A percentile compares a stretch with the other conserved stretches of the same genome.
Evolutionary conservation across 768 basidiomycete species (phyloP).

Genomic region (Boletus rubescentipes): DNA sequence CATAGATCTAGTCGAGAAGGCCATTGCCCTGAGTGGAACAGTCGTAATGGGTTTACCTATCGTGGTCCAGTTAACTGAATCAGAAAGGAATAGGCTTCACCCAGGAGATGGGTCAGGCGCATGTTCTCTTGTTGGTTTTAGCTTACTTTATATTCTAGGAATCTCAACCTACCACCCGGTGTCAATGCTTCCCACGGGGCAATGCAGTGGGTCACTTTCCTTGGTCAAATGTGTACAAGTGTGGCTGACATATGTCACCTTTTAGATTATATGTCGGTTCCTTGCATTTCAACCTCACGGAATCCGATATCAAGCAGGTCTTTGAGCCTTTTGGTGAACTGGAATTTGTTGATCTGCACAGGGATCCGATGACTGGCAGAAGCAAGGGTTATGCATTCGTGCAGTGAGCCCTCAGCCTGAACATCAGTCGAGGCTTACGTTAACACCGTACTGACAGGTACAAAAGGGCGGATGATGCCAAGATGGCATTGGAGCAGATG

Average conservation of each 20-base stretch:
- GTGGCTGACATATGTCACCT: constrained; percentile 7
- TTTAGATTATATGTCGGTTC: constrained; percentile 93
- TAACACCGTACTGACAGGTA: constrained; percentile 51
- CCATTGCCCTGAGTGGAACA: constrained; percentile 86
- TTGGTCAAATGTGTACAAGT: constrained; percentile 13
- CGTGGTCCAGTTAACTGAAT: constrained; percentile 94
- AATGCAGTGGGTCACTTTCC: constrained; percentile 67
- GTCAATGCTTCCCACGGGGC: constrained; percentile 77
- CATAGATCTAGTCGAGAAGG: constrained; percentile 89
- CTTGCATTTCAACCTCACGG: constrained; percentile 93
- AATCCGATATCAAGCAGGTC: constrained; percentile 97
- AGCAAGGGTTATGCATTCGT: constrained; percentile 99
- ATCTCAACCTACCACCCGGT: constrained; percentile 81
- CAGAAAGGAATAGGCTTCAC: constrained; percentile 89
- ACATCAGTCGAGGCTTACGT: background rate
- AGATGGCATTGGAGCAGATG: constrained; percentile 98
- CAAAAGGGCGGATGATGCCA: constrained; percentile 88
- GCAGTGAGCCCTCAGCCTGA: constrained; percentile 58
- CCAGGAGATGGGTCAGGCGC: constrained; percentile 77
- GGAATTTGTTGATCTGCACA: constrained; percentile 97
- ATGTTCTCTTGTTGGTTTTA: constrained; percentile 2
- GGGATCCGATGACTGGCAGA: constrained; percentile 90
- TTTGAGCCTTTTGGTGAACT: constrained; percentile 99
- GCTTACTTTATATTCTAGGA: constrained; percentile 41
- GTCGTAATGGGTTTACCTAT: constrained; percentile 98